These are phyloP conservation scores for Pichia sp. DNA, from an alignment of 1,139 yeast genomes.

Conservation along the genomic window DNA sequence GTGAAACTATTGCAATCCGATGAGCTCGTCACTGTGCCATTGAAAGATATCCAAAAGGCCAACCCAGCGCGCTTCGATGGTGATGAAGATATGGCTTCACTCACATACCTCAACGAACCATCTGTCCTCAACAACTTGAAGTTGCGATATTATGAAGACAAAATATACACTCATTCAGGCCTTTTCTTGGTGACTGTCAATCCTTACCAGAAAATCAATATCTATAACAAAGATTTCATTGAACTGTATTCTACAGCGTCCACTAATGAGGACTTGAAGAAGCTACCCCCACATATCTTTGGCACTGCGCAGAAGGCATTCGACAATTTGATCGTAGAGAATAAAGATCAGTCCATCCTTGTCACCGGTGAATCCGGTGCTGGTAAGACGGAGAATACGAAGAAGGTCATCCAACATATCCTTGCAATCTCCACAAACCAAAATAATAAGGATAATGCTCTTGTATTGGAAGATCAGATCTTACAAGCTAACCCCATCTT, in stretches of 20 bases:
- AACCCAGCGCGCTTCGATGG: conserved; percentile 92
- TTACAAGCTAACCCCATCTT: conserved; percentile 91
- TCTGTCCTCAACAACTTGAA: conserved; percentile 81
- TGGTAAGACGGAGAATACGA: conserved; percentile 97
- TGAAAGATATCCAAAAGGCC: conserved; percentile 51
- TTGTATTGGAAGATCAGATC: conserved; percentile 69
- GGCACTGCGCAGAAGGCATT: conserved; percentile 89
- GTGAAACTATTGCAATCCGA: conserved; percentile 40
- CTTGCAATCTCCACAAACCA: conserved; percentile 59
- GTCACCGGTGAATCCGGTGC: conserved; percentile 99
- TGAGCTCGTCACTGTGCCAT: conserved; percentile 28
- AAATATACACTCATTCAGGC: conserved; percentile 75
- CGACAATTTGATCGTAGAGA: conserved; percentile 61
- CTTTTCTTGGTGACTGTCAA: conserved; percentile 92
- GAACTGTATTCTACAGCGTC: conserved; percentile 33
- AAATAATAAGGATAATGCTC: conserved; percentile 16
- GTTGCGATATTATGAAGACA: conserved; percentile 67
- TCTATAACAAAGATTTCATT: conserved; percentile 59
- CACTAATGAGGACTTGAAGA: conserved; percentile 1
- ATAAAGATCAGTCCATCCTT: conserved; percentile 78
- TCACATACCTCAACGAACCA: conserved; percentile 91
- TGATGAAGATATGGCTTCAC: conserved; percentile 92
- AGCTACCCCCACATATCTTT: conserved; percentile 74
- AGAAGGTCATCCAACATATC: conserved; percentile 85
- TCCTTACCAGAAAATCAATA: conserved; percentile 76